Evolutionary conservation across 1,284 basidiomycete species (phyloP).

Genomic region (Cronartium quercuum): DNA sequence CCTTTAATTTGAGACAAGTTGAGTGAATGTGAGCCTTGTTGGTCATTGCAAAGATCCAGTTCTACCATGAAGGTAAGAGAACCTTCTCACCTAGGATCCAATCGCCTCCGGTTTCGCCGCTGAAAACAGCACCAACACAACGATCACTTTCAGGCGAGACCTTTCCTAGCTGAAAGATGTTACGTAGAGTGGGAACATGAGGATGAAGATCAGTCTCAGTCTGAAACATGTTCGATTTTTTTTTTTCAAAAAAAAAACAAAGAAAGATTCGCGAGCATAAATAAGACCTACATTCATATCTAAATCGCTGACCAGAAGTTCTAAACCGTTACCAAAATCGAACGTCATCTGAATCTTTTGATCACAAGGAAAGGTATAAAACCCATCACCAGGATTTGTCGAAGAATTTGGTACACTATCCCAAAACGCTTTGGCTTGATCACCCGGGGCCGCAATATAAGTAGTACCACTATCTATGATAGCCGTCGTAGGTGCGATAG

Average conservation of each 20-base stretch:
- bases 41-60: not conserved
- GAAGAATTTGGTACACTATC: conserved; percentile 28
- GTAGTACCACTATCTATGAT: conserved; percentile 35
- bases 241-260: no score
- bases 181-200: not conserved
- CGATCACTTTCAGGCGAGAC: conserved; percentile 36
- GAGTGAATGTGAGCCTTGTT: not conserved
- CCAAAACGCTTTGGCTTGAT: conserved; percentile 34
- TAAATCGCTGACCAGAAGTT: conserved; percentile 17
- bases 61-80: not conserved
- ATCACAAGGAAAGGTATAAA: conserved; percentile 36
- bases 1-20: conserved; percentile 5
- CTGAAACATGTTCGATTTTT: no score
- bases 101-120: conserved; percentile 33
- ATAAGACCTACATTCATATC: conserved; percentile 31
- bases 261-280: not conserved
- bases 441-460: conserved; percentile 33
- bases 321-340: conserved; percentile 35
- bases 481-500: conserved; percentile 12
- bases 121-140: conserved; percentile 37
- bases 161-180: conserved; percentile 14
- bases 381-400: conserved; percentile 22
- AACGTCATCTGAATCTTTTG: conserved; percentile 30
- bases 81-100: conserved; percentile 30
- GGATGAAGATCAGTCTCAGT: not conserved